These are phyloP conservation scores for Debaryomyces psychrophilus DNA, from an alignment of 1,139 yeast genomes.

Conservation along the genomic window DNA sequence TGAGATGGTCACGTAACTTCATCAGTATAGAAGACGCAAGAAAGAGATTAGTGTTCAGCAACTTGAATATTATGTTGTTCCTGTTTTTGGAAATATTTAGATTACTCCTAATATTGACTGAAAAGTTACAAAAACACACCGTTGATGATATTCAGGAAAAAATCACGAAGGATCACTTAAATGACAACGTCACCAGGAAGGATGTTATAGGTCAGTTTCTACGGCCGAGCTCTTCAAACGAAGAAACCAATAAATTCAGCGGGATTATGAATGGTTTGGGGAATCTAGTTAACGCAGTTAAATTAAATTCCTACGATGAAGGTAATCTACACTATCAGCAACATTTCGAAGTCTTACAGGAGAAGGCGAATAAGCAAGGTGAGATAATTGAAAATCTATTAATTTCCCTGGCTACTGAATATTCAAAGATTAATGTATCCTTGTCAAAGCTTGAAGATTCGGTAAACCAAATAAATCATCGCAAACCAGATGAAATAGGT, in stretches of 20 bases:
- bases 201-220: constrained; percentile 12
- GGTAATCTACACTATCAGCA: constrained; percentile 2
- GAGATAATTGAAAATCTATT: constrained; percentile 6
- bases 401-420: constrained; percentile 7
- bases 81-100: constrained; percentile 34
- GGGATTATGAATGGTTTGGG: constrained; percentile 11
- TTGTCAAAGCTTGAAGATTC: constrained; percentile 11
- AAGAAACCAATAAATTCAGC: constrained; percentile 12
- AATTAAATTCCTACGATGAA: constrained; percentile 10
- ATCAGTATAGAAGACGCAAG: constrained; percentile 34
- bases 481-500: not conserved
- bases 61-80: constrained; percentile 34
- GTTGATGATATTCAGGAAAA: constrained; percentile 9
- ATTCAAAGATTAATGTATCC: constrained; percentile 8
- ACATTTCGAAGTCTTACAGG: constrained; percentile 6
- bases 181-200: constrained; percentile 17
- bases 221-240: constrained; percentile 6
- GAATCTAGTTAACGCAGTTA: constrained; percentile 4
- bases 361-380: constrained; percentile 5
- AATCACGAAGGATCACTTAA: constrained; percentile 9
- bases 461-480: not conserved
- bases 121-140: constrained; percentile 11
- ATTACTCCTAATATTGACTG: constrained; percentile 17
- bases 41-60: constrained; percentile 33
- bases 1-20: constrained; percentile 30